Percentiles rank a stretch among this genome's conserved stretches.
phyloP scores from a whole-genome alignment of 805 yeast species.

The Candida boidinii region DNA sequence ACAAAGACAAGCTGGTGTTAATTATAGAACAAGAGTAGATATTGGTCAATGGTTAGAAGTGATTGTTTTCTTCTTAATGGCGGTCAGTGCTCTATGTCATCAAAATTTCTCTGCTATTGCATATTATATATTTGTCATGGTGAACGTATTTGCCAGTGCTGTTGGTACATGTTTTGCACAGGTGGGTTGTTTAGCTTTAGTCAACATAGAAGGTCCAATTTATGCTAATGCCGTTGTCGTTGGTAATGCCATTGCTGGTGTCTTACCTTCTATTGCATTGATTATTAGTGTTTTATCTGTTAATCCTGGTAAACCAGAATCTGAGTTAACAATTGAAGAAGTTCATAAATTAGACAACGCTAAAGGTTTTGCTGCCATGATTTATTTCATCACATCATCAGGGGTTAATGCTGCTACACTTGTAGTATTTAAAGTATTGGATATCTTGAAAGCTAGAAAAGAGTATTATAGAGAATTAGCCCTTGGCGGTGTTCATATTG shows the following conservation, averaged over 20 bases:
- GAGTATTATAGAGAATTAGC: not conserved
- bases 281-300: constrained; percentile 41
- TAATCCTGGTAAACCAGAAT: constrained; percentile 10
- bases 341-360: constrained; percentile 11
- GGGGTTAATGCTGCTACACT: constrained; percentile 7
- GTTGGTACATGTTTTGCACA: constrained; percentile 78
- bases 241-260: constrained; percentile 94
- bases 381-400: constrained; percentile 28
- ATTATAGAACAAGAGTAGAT: constrained; percentile 48
- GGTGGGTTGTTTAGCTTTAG: constrained; percentile 85
- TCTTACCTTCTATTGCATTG: constrained; percentile 71
- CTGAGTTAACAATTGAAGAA: constrained; percentile 1
- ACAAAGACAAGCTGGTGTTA: constrained; percentile 51
- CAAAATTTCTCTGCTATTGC: constrained; percentile 27
- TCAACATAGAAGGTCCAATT: constrained; percentile 63
- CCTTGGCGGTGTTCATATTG: not conserved
- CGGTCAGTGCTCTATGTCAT: constrained; percentile 33
- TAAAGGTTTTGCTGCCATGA: constrained; percentile 13
- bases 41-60: constrained; percentile 55
- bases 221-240: constrained; percentile 89
- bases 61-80: constrained; percentile 48
- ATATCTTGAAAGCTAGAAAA: not conserved
- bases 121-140: constrained; percentile 49
- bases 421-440: not conserved
- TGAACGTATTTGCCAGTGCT: constrained; percentile 55